Base-by-base conservation (phyloP, 2,329 filamentous ascomycete genomes). In the Penicillium sp. region DNA sequence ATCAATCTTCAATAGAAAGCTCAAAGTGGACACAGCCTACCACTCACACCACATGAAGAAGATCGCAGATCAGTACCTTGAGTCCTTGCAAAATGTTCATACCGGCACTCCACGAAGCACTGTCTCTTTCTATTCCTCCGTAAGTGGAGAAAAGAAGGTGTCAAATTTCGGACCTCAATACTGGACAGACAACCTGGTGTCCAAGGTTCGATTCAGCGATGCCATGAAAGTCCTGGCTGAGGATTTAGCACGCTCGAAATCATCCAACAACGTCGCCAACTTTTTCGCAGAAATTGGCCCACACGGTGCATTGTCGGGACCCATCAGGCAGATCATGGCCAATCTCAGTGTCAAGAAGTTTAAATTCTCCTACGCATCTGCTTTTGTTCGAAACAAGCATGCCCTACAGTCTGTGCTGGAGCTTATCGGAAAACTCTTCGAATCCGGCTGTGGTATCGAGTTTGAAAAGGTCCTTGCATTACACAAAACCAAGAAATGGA, bases 21-120 rank as follows among this genome's bases (percentile, higher is more conserved):
- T 71, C 2, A 35, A 58, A 1, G 61, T 68, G 0, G 57, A 67
- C 6, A 60, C 63, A 16, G 66, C 68, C 0, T 71, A 70, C 28
- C 66, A 70, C 52, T 55, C 64, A 16, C 33, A 48, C 22, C 55
- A 57, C 16, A 57, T 57, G 55, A 35, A 52, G 25, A 37, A 42
- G 25, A 43, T 57, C 13, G 55, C 46, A 22, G 46, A 33, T 16
- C 45, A 52, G 10, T 57, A 57, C 14, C 26, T 57, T 8, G 26
- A 40, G 13, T 49, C 45, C 13, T 38, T 57, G 16, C 22, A 49
- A 22, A 7, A 57, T 30, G 19, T 57, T 22, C 14, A 19, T 16
- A 37, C 54, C 2, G 45, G 45, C 4, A 48, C 54, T 19, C 51
- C 51, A n/a, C 19, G 33, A 6, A 28, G 19, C 19, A 40, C 5